Conservation (phyloP, 208 protist genomes). For the Spongospora subterranea region DNA sequence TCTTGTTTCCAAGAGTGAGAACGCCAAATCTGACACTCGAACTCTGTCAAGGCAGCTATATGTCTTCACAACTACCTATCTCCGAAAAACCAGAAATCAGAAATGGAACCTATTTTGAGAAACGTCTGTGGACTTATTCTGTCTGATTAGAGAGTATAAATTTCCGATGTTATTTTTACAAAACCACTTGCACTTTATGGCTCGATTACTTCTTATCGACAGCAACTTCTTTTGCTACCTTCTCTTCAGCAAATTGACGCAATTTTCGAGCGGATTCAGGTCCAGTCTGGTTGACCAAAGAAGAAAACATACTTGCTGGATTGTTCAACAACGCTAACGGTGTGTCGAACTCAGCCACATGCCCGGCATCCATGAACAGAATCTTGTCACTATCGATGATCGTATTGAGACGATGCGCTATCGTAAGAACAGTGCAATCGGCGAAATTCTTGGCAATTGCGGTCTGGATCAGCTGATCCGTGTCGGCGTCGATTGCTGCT, state of each 20-base stretch:
- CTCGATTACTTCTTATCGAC: too few relatives aligned
- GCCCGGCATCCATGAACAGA: constrained; percentile 77
- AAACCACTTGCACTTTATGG: too few relatives aligned
- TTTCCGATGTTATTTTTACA: too few relatives aligned
- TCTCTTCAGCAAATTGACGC: background rate
- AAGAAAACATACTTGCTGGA: constrained; percentile 43
- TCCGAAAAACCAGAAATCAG: too few relatives aligned
- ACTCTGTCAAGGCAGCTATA: too few relatives aligned
- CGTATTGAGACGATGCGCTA: constrained; percentile 80
- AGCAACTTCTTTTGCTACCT: too few relatives aligned
- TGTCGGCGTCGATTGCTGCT: constrained; percentile 66
- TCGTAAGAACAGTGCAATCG: constrained; percentile 75
- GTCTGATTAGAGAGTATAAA: too few relatives aligned
- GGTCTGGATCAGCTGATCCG: constrained; percentile 66
- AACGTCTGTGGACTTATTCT: too few relatives aligned
- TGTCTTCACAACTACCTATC: too few relatives aligned
- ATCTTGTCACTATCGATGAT: constrained; percentile 82
- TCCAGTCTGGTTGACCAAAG: constrained; percentile 57
- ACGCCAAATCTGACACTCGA: too few relatives aligned
- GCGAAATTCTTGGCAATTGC: constrained; percentile 59
- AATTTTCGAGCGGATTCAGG: constrained; percentile 27
- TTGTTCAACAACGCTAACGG: constrained; percentile 67
- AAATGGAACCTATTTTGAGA: too few relatives aligned
- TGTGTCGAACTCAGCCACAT: constrained; percentile 76
- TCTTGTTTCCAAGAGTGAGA: too few relatives aligned